Conservation (phyloP, 179 eudicot genomes). For the Silene coronaria region DNA sequence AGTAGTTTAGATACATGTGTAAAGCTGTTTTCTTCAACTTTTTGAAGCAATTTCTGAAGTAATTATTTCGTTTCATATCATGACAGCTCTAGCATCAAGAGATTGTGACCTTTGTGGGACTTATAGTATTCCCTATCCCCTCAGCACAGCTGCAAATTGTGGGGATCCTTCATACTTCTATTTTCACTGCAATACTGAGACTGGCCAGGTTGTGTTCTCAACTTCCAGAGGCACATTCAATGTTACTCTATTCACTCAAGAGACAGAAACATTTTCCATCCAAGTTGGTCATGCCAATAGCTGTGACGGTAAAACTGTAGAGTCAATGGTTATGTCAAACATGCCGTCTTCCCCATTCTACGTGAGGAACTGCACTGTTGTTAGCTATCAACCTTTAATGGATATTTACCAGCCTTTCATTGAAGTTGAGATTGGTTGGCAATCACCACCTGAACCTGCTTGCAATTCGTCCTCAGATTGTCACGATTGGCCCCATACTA, state of each 20-base stretch:
- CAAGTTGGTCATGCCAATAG: constrained; percentile 20
- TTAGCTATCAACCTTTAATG: constrained; percentile 7
- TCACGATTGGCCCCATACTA: constrained; percentile 25
- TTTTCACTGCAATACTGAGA: constrained; percentile 23
- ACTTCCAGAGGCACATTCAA: constrained; percentile 13
- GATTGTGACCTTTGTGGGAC: constrained; percentile 29
- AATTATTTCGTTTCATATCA: not conserved
- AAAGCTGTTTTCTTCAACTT: not conserved
- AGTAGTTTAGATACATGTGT: not conserved
- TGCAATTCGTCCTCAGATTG: constrained; percentile 29
- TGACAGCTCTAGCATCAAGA: constrained; percentile 21
- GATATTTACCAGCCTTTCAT: constrained; percentile 17
- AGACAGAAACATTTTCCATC: constrained; percentile 9
- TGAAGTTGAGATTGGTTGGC: constrained; percentile 30
- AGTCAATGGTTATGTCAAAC: constrained; percentile 9
- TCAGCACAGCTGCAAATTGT: constrained; percentile 27
- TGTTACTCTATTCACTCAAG: constrained; percentile 24
- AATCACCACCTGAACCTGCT: constrained; percentile 24
- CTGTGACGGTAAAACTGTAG: constrained; percentile 13
- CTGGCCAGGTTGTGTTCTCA: constrained; percentile 25
- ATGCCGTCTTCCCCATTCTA: not conserved
- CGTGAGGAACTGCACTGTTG: constrained; percentile 10
- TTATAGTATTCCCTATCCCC: constrained; percentile 29
- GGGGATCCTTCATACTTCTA: constrained; percentile 26
- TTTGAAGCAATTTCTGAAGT: not conserved